Conservation (phyloP, 2,329 filamentous ascomycete genomes). For the Diaporthe aspalathi region DNA sequence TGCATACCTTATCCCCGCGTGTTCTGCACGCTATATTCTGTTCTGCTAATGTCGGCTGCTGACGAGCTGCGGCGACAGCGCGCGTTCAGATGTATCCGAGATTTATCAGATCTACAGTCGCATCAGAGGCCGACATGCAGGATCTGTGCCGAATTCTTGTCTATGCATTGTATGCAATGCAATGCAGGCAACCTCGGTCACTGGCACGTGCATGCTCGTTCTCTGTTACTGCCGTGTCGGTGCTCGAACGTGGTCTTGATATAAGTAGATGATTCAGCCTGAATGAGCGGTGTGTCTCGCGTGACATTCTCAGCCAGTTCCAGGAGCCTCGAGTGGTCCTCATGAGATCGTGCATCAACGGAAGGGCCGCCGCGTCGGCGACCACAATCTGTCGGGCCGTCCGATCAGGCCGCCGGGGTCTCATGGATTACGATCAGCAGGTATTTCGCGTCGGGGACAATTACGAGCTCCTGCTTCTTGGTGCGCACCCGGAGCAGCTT, state of each 20-base stretch:
- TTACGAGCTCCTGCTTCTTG: conserved; percentile 87
- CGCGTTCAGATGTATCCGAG: background rate
- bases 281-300: conserved; percentile 23
- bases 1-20: background rate
- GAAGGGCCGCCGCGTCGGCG: conserved; percentile 5
- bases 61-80: background rate
- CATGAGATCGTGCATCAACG: background rate
- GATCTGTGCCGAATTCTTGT: conserved; percentile 19
- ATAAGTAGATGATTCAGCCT: conserved; percentile 21
- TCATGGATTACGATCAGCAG: conserved; percentile 84
- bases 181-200: conserved; percentile 8
- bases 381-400: conserved; percentile 9
- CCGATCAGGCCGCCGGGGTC: conserved; percentile 73
- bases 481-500: conserved; percentile 81
- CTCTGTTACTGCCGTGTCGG: background rate
- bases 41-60: conserved; percentile 2
- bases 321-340: conserved; percentile 11
- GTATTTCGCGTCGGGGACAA: conserved; percentile 84
- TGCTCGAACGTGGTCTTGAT: conserved; percentile 50
- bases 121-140: conserved; percentile 17
- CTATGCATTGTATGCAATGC: conserved; percentile 1
- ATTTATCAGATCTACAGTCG: conserved; percentile 23
- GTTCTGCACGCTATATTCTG: background rate
- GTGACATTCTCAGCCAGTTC: conserved; percentile 2
- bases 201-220: background rate